Conservation (phyloP, 495 filamentous ascomycete species). For the Penicillium simplicissimum region DNA sequence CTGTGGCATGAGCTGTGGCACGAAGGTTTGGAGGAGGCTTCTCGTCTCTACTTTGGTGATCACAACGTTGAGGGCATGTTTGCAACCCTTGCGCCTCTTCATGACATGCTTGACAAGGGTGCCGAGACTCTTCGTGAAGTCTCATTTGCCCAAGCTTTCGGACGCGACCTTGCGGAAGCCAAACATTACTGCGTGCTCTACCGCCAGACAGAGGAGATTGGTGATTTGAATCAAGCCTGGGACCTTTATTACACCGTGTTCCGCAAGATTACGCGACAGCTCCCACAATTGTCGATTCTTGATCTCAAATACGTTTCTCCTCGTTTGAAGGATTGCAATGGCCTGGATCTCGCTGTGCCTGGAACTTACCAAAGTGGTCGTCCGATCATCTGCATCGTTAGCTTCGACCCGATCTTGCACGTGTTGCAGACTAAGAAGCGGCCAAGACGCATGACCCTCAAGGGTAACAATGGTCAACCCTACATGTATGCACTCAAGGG, state of each 20-base stretch:
- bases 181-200: conserved; percentile 95
- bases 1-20: conserved; percentile 99
- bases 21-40: conserved; percentile 97
- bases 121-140: conserved; percentile 93
- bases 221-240: conserved; percentile 96
- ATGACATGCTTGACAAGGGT: conserved; percentile 85
- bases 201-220: conserved; percentile 78
- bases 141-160: conserved; percentile 97
- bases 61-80: conserved; percentile 98
- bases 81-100: conserved; percentile 80
- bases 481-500: conserved; percentile 93
- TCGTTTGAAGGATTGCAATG: conserved; percentile 75
- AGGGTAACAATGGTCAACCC: conserved; percentile 79
- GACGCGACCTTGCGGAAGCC: conserved; percentile 89
- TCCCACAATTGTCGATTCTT: conserved; percentile 87
- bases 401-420: conserved; percentile 82
- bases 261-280: conserved; percentile 89
- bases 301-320: conserved; percentile 96
- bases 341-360: conserved; percentile 88
- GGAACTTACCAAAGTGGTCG: conserved; percentile 91
- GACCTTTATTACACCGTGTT: conserved; percentile 98
- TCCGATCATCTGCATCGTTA: conserved; percentile 79
- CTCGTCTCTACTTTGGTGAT: conserved; percentile 88
- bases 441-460: conserved; percentile 82
- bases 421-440: conserved; percentile 98